A percentile compares a stretch with the other conserved stretches of the same genome.
These are phyloP conservation scores for Tolypocladium capitatum DNA, from an alignment of 2,329 filamentous ascomycete species.

Conservation along the genomic window DNA sequence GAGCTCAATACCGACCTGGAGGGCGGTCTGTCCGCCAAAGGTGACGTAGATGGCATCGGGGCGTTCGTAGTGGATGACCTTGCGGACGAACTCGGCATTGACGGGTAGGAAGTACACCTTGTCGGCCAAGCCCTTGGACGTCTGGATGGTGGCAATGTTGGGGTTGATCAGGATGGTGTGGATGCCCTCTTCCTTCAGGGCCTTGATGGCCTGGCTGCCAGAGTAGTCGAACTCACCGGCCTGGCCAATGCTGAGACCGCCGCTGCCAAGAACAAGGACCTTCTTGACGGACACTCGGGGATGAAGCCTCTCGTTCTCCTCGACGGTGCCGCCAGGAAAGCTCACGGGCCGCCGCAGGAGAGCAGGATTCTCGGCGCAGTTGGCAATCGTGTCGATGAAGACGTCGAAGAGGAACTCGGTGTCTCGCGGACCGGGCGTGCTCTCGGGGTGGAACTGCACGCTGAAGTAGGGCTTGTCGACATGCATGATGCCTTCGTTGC, in stretches of 20 bases:
- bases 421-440: conserved; percentile 85
- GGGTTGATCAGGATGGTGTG: conserved; percentile 98
- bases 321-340: conserved; percentile 74
- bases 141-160: conserved; percentile 98
- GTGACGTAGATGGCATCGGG: conserved; percentile 97
- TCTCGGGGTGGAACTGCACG: conserved; percentile 99
- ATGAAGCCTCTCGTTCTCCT: conserved; percentile 64
- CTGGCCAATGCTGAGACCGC: conserved; percentile 93
- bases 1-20: conserved; percentile 93
- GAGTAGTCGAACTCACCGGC: conserved; percentile 99
- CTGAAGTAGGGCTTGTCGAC: conserved; percentile 81
- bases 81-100: conserved; percentile 91
- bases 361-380: conserved; percentile 53
- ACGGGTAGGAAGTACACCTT: conserved; percentile 99
- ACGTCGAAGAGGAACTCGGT: conserved; percentile 97
- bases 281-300: conserved; percentile 83
- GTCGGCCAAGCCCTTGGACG: conserved; percentile 91
- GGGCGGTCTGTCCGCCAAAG: conserved; percentile 91
- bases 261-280: conserved; percentile 84
- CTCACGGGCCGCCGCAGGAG: conserved; percentile 60
- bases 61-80: conserved; percentile 88
- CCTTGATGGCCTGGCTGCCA: conserved; percentile 96
- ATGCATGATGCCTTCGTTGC: conserved; percentile 95
- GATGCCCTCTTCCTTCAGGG: conserved; percentile 92
- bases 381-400: conserved; percentile 74